Evolutionary conservation across 495 filamentous ascomycete species (phyloP), one percentile per base, ranked within the genome.

Genomic region (Daldinia bambusicola): DNA sequence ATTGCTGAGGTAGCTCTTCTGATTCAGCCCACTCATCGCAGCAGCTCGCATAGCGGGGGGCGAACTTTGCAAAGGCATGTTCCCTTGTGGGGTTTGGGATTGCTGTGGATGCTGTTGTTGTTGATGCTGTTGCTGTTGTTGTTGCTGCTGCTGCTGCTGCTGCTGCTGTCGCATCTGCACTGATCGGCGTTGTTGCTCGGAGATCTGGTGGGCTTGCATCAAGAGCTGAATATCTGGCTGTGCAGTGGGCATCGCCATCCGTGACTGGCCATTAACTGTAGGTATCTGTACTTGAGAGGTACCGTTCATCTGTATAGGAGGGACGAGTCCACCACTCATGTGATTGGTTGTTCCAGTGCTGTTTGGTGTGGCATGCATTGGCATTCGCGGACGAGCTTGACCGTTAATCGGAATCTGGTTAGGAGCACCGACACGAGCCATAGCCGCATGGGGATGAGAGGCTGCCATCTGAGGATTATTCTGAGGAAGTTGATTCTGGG

Each of bases 251-350:
- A 93, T 90, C 6, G 88, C 85, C 72, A 91, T 81, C 13, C 89
- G 80, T 43, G 87, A 80, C 78, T 85, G 88, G 71, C 80, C 89
- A 76, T 82, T 87, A 72, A 85, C 84, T 61, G 78, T 84, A 75
- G 81, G 83, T 53, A 90, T 89, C 83, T 96, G 92, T 36, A 89
- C 89, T 45, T 89, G 92, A 51, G 90, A 89, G 67, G 94, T 84
- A 72, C 88, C 87, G 71, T 90, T 89, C 83, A 91, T 87, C 30
- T 84, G 84, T 77, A 91, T 86, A 80, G 64, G 84, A 60, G 70
- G 86, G 70, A 80, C 91, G 69, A 80, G 86, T 76, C 61, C 84
- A 52, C 76, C 77, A 51, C 63, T 65, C 79, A 86, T 64, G 70
- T 83, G 78, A 76, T 79, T 74, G 65, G 79, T 74, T 48, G 81